Percentiles rank a stretch among this genome's conserved stretches.
Evolutionary conservation across 139 green algal species (phyloP).

Genomic region (Tetradesmus lagerheimii): DNA sequence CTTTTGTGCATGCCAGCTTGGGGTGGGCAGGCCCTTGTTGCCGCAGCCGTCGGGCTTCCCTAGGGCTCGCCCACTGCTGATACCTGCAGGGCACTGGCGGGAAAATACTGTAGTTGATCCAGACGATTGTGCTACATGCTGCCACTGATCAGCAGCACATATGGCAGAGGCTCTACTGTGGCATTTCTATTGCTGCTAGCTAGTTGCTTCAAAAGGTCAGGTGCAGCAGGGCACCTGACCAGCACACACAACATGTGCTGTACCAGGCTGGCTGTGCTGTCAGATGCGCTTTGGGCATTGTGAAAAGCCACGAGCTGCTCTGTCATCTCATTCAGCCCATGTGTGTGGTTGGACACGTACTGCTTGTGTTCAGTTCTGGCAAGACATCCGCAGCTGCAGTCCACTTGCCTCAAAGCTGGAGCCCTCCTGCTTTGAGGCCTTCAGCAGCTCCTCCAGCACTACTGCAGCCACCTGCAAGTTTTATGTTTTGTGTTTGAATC

Average conservation of each 20-base stretch:
- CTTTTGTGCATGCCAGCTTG: not conserved
- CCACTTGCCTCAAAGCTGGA: slow-evolving; percentile 74
- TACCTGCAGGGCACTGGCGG: slow-evolving; percentile 61
- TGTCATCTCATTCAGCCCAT: not conserved
- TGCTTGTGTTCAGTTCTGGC: not conserved
- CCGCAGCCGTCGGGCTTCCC: slow-evolving; percentile 77
- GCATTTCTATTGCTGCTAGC: too few relatives aligned
- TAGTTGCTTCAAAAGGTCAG: too few relatives aligned
- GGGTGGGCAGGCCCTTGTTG: slow-evolving; percentile 62
- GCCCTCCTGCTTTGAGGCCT: slow-evolving; percentile 57
- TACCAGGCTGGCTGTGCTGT: too few relatives aligned
- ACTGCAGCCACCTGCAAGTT: slow-evolving; percentile 78
- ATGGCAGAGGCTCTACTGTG: too few relatives aligned
- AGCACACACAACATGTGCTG: too few relatives aligned
- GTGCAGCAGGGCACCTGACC: too few relatives aligned
- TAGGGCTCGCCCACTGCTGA: slow-evolving; percentile 86
- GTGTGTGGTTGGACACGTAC: not conserved
- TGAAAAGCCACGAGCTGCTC: too few relatives aligned
- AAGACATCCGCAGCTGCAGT: too few relatives aligned
- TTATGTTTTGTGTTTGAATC: not conserved
- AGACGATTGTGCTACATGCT: too few relatives aligned
- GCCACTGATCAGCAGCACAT: too few relatives aligned
- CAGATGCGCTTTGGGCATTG: too few relatives aligned
- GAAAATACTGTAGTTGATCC: too few relatives aligned
- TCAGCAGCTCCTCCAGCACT: slow-evolving; percentile 77